phyloP scores from a whole-genome alignment of 208 protist genomes.

The Leptomonas pyrrhocoris region DNA sequence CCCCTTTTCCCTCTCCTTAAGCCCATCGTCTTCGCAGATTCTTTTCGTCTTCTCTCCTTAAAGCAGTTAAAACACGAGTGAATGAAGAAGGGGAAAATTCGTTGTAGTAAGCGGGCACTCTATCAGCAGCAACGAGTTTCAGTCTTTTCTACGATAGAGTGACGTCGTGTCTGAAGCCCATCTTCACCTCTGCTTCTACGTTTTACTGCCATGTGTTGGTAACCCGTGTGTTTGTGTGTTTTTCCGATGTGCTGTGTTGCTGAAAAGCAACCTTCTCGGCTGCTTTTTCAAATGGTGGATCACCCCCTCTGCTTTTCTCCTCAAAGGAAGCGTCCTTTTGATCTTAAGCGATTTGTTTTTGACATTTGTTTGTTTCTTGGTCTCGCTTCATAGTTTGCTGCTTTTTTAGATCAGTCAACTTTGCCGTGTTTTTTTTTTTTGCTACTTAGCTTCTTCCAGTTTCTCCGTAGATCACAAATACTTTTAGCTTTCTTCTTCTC shows the following conservation, averaged over 20 bases:
- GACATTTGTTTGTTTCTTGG: not conserved
- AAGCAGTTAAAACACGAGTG: not conserved
- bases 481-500: not conserved
- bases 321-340: not conserved
- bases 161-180: not conserved
- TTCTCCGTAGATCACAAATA: not conserved
- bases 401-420: not conserved
- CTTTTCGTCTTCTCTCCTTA: not conserved
- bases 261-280: too few species aligned
- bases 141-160: not conserved
- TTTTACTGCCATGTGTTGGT: not conserved
- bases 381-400: not conserved
- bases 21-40: not conserved
- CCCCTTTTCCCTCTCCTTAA: not conserved
- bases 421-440: not conserved
- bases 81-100: not conserved
- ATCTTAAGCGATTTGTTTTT: not conserved
- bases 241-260: not conserved
- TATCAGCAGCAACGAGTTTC: not conserved
- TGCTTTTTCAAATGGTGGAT: not conserved
- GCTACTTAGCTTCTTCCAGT: not conserved
- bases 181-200: not conserved
- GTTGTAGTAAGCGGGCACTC: not conserved
- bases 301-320: not conserved
- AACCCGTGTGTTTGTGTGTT: not conserved